phyloP scores from a whole-genome alignment of 2,329 filamentous ascomycete genomes.

The Aspergillus jensenii region DNA sequence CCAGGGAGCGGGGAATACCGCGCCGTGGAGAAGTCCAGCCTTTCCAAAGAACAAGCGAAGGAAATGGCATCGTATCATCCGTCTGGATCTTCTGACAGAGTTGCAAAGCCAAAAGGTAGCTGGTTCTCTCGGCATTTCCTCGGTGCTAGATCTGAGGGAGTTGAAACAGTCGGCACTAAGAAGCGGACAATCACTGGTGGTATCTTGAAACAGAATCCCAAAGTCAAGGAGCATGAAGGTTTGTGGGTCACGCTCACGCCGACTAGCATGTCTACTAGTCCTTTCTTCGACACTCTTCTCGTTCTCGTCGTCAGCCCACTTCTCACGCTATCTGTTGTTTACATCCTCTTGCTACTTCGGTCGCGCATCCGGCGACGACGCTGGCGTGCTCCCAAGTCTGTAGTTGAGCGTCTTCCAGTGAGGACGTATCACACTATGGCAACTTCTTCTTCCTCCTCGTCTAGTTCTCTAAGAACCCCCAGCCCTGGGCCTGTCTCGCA shows the following conservation, averaged over 20 bases:
- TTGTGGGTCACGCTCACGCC: conserved; percentile 97
- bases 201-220: conserved; percentile 24
- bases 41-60: conserved; percentile 16
- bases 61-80: conserved; percentile 12
- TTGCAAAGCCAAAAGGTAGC: conserved; percentile 12
- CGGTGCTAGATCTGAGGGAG: conserved; percentile 23
- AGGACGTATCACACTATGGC: conserved; percentile 89
- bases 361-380: conserved; percentile 84
- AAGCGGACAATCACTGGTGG: conserved; percentile 15
- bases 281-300: conserved; percentile 94
- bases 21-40: conserved; percentile 39
- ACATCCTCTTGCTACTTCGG: conserved; percentile 80
- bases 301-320: conserved; percentile 94
- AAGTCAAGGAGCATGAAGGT: conserved; percentile 64
- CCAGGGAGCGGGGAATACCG: conserved; percentile 72
- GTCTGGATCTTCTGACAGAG: conserved; percentile 13
- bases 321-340: conserved; percentile 89
- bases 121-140: conserved; percentile 40
- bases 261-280: conserved; percentile 80
- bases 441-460: conserved; percentile 60
- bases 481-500: conserved; percentile 67
- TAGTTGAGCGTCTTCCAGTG: conserved; percentile 92
- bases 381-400: conserved; percentile 96
- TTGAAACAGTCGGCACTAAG: conserved; percentile 15
- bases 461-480: conserved; percentile 56